These are phyloP conservation scores for Saccharomyces eubayanus DNA, from an alignment of 805 yeast genomes.

Conservation along the genomic window DNA sequence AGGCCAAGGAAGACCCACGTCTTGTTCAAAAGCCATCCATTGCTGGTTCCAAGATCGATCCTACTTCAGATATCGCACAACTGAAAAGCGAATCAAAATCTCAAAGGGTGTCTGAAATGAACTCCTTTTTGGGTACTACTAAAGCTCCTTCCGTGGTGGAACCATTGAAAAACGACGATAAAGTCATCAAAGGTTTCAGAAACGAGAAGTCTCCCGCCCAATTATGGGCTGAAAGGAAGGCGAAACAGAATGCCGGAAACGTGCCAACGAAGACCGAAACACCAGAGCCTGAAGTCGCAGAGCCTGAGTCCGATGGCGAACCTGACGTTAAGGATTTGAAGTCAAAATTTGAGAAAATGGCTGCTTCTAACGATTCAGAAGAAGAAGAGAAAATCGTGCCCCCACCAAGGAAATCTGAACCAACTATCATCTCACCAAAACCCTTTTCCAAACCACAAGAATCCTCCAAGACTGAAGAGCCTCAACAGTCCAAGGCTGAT, in stretches of 20 bases:
- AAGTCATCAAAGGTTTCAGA: constrained; percentile 51
- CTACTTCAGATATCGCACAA: constrained; percentile 29
- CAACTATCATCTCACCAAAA: constrained; percentile 25
- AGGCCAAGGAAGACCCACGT: constrained; percentile 37
- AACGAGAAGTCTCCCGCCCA: constrained; percentile 91
- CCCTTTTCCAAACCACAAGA: constrained; percentile 16
- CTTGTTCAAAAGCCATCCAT: constrained; percentile 24
- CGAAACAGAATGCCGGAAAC: constrained; percentile 35
- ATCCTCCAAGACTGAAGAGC: constrained; percentile 10
- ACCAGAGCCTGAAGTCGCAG: constrained; percentile 13
- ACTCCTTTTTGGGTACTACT: constrained; percentile 30
- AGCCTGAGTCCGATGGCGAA: constrained; percentile 20
- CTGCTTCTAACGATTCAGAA: constrained; percentile 13
- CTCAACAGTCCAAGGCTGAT: constrained; percentile 6
- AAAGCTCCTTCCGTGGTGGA: constrained; percentile 24
- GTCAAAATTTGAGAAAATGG: constrained; percentile 32
- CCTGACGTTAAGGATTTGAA: constrained; percentile 30
- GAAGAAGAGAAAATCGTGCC: constrained; percentile 6
- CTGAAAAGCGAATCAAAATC: constrained; percentile 30
- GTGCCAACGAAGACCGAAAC: constrained; percentile 6
- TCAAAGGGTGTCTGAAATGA: constrained; percentile 31
- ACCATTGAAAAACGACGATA: constrained; percentile 23
- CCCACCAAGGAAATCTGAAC: constrained; percentile 10
- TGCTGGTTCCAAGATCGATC: constrained; percentile 15
- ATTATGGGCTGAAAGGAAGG: constrained; percentile 88